Percentiles rank a stretch among this genome's conserved stretches.
Conservation (phyloP, 225 moss, liverwort and hornwort species). For the Lunularia cruciata region DNA sequence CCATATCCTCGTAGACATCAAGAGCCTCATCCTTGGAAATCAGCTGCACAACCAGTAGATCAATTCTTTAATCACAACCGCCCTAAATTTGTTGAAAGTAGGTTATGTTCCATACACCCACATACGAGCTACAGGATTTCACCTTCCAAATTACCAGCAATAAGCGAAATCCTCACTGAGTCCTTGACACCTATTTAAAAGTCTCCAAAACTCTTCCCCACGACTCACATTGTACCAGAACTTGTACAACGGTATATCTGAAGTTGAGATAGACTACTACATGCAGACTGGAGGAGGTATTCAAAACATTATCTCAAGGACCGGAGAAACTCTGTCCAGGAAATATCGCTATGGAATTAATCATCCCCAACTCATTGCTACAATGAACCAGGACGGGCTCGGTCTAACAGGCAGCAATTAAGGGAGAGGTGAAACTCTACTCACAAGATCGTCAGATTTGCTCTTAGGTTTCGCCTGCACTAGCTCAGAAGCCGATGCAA, state of each 20-base stretch:
- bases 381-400: background rate
- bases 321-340: background rate
- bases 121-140: too few species aligned
- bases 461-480: slow-evolving; percentile 40
- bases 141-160: too few species aligned
- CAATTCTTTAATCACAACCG: background rate
- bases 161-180: too few species aligned
- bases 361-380: background rate
- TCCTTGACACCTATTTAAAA: too few species aligned
- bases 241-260: too few species aligned
- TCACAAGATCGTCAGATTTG: slow-evolving; percentile 42
- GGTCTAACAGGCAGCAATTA: too few species aligned
- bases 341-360: background rate
- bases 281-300: too few species aligned
- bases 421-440: slow-evolving; percentile 16
- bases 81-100: background rate
- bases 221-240: too few species aligned
- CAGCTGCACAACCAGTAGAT: slow-evolving; percentile 37
- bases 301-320: background rate
- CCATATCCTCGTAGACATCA: slow-evolving; percentile 79
- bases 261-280: too few species aligned
- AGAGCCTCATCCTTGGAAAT: slow-evolving; percentile 81
- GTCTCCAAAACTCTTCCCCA: too few species aligned
- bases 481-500: slow-evolving; percentile 47
- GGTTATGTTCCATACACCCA: too few species aligned